These are phyloP conservation scores for Tuber umbilicatum DNA, from an alignment of 495 filamentous ascomycete genomes.

Conservation along the genomic window DNA sequence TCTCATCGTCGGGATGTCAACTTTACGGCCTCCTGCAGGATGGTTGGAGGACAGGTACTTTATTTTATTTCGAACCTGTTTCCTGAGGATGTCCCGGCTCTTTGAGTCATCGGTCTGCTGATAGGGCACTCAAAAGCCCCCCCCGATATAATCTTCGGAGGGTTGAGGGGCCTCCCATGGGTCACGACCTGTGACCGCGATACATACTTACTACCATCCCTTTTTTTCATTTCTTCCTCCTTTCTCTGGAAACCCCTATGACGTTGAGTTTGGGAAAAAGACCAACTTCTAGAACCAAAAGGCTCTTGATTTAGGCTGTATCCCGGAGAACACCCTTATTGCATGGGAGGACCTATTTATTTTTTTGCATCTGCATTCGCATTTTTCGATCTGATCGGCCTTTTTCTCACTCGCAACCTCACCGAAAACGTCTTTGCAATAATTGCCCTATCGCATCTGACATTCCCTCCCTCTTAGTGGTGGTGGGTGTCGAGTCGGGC, in stretches of 20 bases:
- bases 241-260: not conserved
- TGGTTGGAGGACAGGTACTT: not conserved
- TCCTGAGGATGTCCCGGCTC: not conserved
- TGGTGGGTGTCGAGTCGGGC: not conserved
- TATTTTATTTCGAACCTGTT: not conserved
- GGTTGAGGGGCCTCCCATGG: not conserved
- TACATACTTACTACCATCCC: not conserved
- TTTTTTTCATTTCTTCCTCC: not conserved
- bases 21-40: not conserved
- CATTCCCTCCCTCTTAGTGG: not conserved
- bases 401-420: not conserved
- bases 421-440: not conserved
- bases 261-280: not conserved
- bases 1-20: not conserved
- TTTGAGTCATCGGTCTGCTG: not conserved
- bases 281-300: not conserved
- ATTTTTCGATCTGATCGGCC: not conserved
- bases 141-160: not conserved
- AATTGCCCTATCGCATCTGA: not conserved
- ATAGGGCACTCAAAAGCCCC: not conserved
- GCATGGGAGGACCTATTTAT: not conserved
- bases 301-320: not conserved
- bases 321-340: not conserved
- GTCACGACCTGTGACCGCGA: not conserved
- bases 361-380: not conserved